A percentile compares a stretch with the other conserved stretches of the same genome.
These are phyloP conservation scores for Tricholoma flavovirens DNA, from an alignment of 768 basidiomycete genomes.

Conservation along the genomic window DNA sequence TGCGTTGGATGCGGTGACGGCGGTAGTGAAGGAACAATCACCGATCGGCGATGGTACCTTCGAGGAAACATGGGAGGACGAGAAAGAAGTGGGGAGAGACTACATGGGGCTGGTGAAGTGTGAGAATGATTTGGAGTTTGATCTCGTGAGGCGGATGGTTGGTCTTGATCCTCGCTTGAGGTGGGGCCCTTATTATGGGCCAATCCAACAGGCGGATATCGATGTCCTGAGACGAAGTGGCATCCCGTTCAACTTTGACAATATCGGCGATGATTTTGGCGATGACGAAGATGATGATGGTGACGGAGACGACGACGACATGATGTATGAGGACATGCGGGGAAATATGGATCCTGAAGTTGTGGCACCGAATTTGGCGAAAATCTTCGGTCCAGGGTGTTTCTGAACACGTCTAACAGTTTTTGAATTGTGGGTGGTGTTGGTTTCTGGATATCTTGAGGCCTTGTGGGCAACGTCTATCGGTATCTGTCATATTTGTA, in stretches of 20 bases:
- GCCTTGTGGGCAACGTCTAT: too few species aligned
- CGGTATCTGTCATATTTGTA: too few species aligned
- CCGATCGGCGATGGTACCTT: slow-evolving; percentile 4
- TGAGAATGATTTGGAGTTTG: slow-evolving; percentile 16
- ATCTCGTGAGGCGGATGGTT: slow-evolving; percentile 7
- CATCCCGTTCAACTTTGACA: not conserved
- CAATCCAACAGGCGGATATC: not conserved
- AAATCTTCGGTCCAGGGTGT: too few species aligned
- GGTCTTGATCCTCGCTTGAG: slow-evolving; percentile 3
- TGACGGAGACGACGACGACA: too few species aligned
- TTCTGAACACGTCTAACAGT: too few species aligned
- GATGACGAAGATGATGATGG: not conserved
- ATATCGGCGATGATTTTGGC: slow-evolving; percentile 3
- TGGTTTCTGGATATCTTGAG: too few species aligned
- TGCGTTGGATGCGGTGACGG: slow-evolving; percentile 10
- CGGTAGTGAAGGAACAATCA: slow-evolving; percentile 6
- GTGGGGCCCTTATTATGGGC: slow-evolving; percentile 6
- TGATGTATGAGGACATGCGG: not conserved
- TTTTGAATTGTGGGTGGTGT: too few species aligned
- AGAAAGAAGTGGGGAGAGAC: not conserved
- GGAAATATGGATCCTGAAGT: not conserved
- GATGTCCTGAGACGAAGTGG: not conserved
- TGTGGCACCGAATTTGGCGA: not conserved
- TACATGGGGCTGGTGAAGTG: slow-evolving; percentile 6
- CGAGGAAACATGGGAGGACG: slow-evolving; percentile 8